phyloP scores from a whole-genome alignment of 2,329 filamentous ascomycete species.

The Acarospora socialis region DNA sequence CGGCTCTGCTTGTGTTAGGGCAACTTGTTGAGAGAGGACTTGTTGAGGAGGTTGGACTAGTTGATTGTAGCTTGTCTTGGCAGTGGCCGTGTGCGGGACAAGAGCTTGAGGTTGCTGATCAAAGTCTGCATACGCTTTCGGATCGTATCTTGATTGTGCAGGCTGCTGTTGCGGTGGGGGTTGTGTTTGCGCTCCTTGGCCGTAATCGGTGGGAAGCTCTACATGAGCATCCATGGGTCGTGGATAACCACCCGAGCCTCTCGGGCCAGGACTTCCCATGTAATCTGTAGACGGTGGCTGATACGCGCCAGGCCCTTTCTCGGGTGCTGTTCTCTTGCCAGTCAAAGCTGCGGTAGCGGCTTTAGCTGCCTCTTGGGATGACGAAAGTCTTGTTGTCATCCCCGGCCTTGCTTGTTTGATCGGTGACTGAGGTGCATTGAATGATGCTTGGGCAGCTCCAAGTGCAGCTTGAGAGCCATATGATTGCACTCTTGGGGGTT shows the following conservation, averaged over 20 bases:
- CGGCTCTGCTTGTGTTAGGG: slow-evolving; percentile 4
- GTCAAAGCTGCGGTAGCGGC: slow-evolving; percentile 14
- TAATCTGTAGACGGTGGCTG: slow-evolving; percentile 9
- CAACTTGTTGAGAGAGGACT: slow-evolving; percentile 17
- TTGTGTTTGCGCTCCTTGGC: slow-evolving; percentile 14
- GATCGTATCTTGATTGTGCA: slow-evolving; percentile 58
- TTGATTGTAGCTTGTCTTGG: too few relatives aligned
- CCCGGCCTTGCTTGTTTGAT: slow-evolving; percentile 2
- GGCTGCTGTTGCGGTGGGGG: slow-evolving; percentile 21
- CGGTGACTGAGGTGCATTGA: slow-evolving; percentile 18
- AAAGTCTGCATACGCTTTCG: slow-evolving; percentile 53
- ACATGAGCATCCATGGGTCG: neutral
- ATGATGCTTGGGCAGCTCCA: slow-evolving; percentile 34
- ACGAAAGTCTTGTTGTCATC: slow-evolving; percentile 7
- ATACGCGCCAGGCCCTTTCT: slow-evolving; percentile 6
- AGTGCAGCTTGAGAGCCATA: slow-evolving; percentile 26
- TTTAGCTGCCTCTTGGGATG: slow-evolving; percentile 13
- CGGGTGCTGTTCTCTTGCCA: slow-evolving; percentile 11
- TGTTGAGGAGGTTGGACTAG: slow-evolving; percentile 10
- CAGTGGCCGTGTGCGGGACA: slow-evolving; percentile 7
- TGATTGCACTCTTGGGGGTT: slow-evolving; percentile 25
- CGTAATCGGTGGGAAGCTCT: neutral
- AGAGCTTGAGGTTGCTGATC: slow-evolving; percentile 23
- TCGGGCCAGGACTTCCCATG: slow-evolving; percentile 7
- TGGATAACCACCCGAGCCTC: slow-evolving; percentile 5